These are phyloP conservation scores for Mortierella sp. DNA, from an alignment of 371 early-diverging fungal genomes.

Conservation along the genomic window DNA sequence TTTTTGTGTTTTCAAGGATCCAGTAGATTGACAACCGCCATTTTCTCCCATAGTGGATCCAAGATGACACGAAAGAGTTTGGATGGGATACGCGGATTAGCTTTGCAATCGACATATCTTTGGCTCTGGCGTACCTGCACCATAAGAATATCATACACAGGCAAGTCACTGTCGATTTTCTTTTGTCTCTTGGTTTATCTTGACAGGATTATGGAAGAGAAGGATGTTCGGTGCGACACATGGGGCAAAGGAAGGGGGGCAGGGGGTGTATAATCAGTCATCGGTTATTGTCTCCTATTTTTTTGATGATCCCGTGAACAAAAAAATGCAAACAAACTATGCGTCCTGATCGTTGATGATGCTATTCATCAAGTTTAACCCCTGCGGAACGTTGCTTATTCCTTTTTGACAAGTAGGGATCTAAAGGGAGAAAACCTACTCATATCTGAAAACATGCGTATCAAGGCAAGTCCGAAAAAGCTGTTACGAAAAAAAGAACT, in stretches of 20 bases:
- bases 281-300: too few species aligned
- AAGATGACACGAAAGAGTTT: slow-evolving; percentile 55
- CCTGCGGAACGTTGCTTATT: too few species aligned
- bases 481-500: too few species aligned
- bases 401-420: slow-evolving; percentile 18
- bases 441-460: slow-evolving; percentile 52
- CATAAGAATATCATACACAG: slow-evolving; percentile 67
- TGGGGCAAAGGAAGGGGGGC: too few species aligned
- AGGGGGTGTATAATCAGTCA: too few species aligned
- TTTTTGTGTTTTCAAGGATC: too few species aligned
- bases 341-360: too few species aligned
- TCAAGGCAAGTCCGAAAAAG: slow-evolving; percentile 53
- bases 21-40: too few species aligned
- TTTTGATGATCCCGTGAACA: neutral
- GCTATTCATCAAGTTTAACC: too few species aligned
- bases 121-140: slow-evolving; percentile 69
- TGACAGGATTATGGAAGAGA: neutral
- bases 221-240: too few species aligned
- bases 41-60: slow-evolving; percentile 56
- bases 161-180: slow-evolving; percentile 13
- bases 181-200: neutral
- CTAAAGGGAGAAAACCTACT: slow-evolving; percentile 50
- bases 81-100: slow-evolving; percentile 60
- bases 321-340: neutral
- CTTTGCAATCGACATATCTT: slow-evolving; percentile 67